A percentile compares a stretch with the other conserved stretches of the same genome.
Evolutionary conservation across 768 basidiomycete genomes (phyloP).

Genomic region (Auricularia cornea): DNA sequence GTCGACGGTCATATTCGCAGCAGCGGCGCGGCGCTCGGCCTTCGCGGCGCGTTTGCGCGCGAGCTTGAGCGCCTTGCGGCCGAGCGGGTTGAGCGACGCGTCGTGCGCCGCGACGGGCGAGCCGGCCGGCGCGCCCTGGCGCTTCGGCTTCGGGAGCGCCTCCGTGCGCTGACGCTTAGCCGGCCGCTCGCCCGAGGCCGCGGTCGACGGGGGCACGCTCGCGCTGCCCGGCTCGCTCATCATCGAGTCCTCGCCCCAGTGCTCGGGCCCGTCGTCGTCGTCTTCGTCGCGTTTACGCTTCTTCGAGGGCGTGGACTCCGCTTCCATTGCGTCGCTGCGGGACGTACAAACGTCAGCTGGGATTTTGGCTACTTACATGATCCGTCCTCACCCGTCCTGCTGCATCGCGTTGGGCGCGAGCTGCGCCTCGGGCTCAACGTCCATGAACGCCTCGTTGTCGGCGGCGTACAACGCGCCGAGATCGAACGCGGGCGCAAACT

Average conservation of each 20-base stretch:
- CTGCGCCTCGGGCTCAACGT: constrained; percentile 31
- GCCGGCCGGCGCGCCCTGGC: neutral
- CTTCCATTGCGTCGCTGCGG: neutral
- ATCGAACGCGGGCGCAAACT: constrained; percentile 72
- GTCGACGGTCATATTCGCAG: neutral
- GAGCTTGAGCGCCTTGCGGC: neutral
- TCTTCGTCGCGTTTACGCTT: constrained; percentile 3
- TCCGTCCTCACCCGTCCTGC: constrained; percentile 29
- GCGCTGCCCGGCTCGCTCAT: neutral
- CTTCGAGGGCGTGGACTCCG: constrained; percentile 2
- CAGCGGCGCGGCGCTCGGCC: neutral
- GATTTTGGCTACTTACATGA: neutral
- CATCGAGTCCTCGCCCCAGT: neutral
- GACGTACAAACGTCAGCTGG: neutral
- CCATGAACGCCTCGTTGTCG: constrained; percentile 30
- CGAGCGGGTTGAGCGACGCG: neutral
- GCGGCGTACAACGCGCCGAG: constrained; percentile 58
- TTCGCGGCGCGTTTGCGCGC: neutral
- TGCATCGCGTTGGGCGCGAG: constrained; percentile 31
- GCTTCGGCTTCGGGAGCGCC: neutral
- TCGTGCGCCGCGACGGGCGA: neutral
- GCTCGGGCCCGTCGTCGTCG: constrained; percentile 1
- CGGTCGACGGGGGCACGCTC: neutral
- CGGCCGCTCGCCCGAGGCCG: neutral
- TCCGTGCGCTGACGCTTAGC: neutral